Evolutionary conservation across 306 rosid genomes (phyloP), one percentile per base, ranked within the genome.

Genomic region (Trifolium fragiferum): DNA sequence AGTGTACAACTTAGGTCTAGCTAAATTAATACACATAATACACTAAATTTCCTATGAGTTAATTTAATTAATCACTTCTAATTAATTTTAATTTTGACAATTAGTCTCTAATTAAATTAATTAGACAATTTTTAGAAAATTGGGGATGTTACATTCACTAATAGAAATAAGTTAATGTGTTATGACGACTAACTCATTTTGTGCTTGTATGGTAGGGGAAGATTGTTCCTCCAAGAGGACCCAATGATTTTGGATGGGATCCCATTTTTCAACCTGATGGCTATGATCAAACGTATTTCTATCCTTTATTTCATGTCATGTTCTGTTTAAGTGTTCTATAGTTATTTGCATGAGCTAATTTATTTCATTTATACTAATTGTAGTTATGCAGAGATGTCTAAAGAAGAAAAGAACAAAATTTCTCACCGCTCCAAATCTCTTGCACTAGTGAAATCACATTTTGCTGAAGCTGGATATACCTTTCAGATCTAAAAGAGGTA

Each of bases 221-320:
- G 89, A 92, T 92, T 72, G 97, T 92, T 84, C 87, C 80, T 43
- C 78, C 95, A 20, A 88, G 97, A 81, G 99, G 99, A 78, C 95
- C 99, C 6, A 82, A 85, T 74, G 93, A 90, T 86, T 94, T 94
- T 47, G 97, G 98, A 79, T 94, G 98, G 96, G 97, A 91, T 88
- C 93, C 98, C 2, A 72, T 94, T 44, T 94, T 94, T 75, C 96
- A 92, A 75, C 99, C 97, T 0, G 89, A 94, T 54, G 97, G 96
- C 73, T 90, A 57, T 23, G 86, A 87, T 43, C 93, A 88, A 90
- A 92, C 97, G 97, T 92, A 84, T 67, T 74, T 68, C 43, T 66
- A 37, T 19, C 63, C 19, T 23, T 25, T 43, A 59, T 43, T 75
- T 43, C 44, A 15, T 67, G 14, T 13, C 77, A 61, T 75, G 62